These are phyloP conservation scores for Conticribra weissflogii DNA, from an alignment of 108 stramenopile genomes.

Conservation along the genomic window DNA sequence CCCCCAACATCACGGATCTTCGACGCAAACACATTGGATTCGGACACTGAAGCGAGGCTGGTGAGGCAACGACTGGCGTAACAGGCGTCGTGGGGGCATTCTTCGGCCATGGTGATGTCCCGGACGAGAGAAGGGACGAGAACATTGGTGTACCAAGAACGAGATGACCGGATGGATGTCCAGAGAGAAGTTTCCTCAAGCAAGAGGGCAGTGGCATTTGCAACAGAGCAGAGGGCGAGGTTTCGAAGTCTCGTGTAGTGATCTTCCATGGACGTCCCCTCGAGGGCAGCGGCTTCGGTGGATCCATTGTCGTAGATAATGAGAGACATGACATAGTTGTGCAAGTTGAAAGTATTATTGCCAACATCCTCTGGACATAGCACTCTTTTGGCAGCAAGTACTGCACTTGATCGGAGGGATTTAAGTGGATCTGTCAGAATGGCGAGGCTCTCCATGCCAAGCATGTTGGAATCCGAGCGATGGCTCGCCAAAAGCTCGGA, in stretches of 20 bases:
- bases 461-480: slow-evolving; percentile 55
- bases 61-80: slow-evolving; percentile 62
- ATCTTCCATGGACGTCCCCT: slow-evolving; percentile 38
- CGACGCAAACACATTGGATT: slow-evolving; percentile 34
- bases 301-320: slow-evolving; percentile 42
- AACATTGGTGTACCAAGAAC: slow-evolving; percentile 61
- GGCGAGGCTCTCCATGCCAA: slow-evolving; percentile 71
- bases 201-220: slow-evolving; percentile 58
- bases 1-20: slow-evolving; percentile 45
- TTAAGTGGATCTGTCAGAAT: slow-evolving; percentile 61
- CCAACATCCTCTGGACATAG: slow-evolving; percentile 25
- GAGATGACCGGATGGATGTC: slow-evolving; percentile 29
- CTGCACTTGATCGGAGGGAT: slow-evolving; percentile 54
- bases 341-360: slow-evolving; percentile 36
- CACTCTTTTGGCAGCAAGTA: slow-evolving; percentile 35
- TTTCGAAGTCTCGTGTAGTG: slow-evolving; percentile 52
- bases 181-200: slow-evolving; percentile 45
- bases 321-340: slow-evolving; percentile 59
- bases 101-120: slow-evolving; percentile 52
- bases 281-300: slow-evolving; percentile 34
- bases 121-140: slow-evolving; percentile 62
- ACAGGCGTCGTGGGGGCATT: slow-evolving; percentile 63
- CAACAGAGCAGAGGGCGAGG: slow-evolving; percentile 53
- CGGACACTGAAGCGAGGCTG: slow-evolving; percentile 26
- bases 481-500: slow-evolving; percentile 55